These are phyloP conservation scores for Chrysanthemum makinoi DNA, from an alignment of 129 eudicot genomes.

Conservation along the genomic window DNA sequence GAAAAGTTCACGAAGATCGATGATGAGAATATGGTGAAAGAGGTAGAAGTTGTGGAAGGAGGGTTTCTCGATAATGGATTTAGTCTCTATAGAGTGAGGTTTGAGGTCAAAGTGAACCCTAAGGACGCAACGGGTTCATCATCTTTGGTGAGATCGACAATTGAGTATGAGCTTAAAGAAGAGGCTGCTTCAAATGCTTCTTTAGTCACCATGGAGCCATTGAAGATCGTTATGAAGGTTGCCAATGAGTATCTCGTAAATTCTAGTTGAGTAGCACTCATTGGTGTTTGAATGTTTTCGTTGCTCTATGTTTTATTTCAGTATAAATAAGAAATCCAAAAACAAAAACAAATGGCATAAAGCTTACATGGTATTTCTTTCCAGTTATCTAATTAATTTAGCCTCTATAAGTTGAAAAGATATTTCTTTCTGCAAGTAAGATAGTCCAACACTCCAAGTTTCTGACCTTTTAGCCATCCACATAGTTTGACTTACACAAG, in stretches of 20 bases:
- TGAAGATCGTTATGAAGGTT: not conserved
- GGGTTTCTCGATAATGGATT: conserved; percentile 16
- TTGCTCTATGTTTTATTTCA: no score
- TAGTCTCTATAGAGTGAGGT: not conserved
- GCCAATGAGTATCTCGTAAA: conserved; percentile 15
- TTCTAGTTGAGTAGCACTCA: not conserved
- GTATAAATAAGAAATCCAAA: no score
- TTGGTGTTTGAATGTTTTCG: no score
- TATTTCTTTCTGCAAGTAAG: no score
- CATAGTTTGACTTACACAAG: no score
- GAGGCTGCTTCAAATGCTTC: conserved; percentile 13
- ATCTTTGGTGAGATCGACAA: not conserved
- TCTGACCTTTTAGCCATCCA: no score
- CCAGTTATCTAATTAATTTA: no score
- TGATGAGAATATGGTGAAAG: not conserved
- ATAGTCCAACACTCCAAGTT: no score
- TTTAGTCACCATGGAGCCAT: not conserved
- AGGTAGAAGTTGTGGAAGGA: conserved; percentile 9
- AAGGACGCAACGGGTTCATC: not conserved
- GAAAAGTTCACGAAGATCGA: not conserved
- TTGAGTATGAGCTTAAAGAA: conserved; percentile 20
- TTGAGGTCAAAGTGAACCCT: not conserved
- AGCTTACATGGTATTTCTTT: no score
- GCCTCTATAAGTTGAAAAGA: no score
- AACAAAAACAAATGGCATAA: no score